Conservation (phyloP, 768 basidiomycete genomes). For the Russula ochroleuca region DNA sequence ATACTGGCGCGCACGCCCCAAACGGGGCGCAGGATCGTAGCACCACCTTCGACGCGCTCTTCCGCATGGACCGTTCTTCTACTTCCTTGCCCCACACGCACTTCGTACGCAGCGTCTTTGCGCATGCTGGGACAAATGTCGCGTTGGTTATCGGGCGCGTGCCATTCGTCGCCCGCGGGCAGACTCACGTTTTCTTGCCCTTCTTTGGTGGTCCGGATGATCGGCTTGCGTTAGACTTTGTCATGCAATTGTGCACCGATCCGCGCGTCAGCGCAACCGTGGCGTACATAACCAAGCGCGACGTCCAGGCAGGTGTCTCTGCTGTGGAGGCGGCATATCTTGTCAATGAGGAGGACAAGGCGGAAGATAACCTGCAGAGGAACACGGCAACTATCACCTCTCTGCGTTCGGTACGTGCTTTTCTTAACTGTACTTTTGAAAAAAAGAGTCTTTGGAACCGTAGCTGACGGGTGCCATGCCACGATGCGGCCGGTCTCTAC, state of each 20-base stretch:
- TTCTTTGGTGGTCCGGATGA: constrained; percentile 97
- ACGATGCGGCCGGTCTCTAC: not conserved
- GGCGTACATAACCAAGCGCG: constrained; percentile 55
- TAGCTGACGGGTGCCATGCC: not conserved
- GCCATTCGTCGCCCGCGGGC: constrained; percentile 35
- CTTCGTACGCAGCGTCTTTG: constrained; percentile 79
- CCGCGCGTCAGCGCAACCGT: constrained; percentile 68
- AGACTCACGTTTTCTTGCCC: constrained; percentile 70
- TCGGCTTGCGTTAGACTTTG: constrained; percentile 77
- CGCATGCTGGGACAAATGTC: constrained; percentile 68
- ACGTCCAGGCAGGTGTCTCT: constrained; percentile 30
- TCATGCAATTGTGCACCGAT: constrained; percentile 76
- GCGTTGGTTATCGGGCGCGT: constrained; percentile 77
- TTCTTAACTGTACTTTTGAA: not conserved
- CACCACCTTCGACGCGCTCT: constrained; percentile 66
- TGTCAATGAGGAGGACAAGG: constrained; percentile 23
- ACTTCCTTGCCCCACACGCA: constrained; percentile 65
- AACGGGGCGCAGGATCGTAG: constrained; percentile 35
- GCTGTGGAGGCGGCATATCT: constrained; percentile 30
- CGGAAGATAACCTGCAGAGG: constrained; percentile 25
- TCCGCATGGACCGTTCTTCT: constrained; percentile 45
- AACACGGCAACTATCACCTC: constrained; percentile 44
- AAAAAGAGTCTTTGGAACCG: not conserved
- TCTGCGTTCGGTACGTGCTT: constrained; percentile 33
- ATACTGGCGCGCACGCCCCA: constrained; percentile 7